phyloP scores from a whole-genome alignment of 306 rosid genomes.

The Pachyrhizus erosus region DNA sequence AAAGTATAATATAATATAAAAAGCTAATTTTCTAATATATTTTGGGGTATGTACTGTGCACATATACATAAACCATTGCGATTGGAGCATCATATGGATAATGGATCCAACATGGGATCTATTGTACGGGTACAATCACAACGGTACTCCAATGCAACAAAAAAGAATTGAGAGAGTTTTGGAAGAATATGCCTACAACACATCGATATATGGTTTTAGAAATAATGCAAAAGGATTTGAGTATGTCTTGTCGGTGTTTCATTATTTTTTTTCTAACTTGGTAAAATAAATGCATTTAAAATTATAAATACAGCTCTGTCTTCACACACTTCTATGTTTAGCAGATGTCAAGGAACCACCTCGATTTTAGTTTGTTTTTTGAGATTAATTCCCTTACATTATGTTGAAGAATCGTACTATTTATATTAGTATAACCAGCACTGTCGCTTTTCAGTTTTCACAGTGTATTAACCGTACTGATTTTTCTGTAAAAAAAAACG shows the following conservation, averaged over 20 bases:
- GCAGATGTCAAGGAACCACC: constrained; percentile 8
- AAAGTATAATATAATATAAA: background rate
- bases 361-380: background rate
- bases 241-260: background rate
- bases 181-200: background rate
- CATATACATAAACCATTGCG: background rate
- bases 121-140: constrained; percentile 30
- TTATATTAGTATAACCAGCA: background rate
- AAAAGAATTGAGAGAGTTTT: background rate
- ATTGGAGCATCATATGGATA: constrained; percentile 17
- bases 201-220: background rate
- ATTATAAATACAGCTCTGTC: background rate
- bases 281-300: constrained; percentile 2
- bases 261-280: background rate
- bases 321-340: constrained; percentile 25
- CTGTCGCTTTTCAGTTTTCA: background rate
- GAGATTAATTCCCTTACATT: constrained; percentile 14
- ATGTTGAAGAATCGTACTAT: background rate
- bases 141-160: constrained; percentile 1
- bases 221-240: background rate
- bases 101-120: constrained; percentile 31
- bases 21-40: background rate
- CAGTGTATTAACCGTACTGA: background rate
- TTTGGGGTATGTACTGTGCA: background rate
- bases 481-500: too few relatives aligned